Percentiles rank a stretch among this genome's conserved stretches.
phyloP scores from a whole-genome alignment of 2,329 filamentous ascomycete species.

The Neodidymelliopsis sp. region DNA sequence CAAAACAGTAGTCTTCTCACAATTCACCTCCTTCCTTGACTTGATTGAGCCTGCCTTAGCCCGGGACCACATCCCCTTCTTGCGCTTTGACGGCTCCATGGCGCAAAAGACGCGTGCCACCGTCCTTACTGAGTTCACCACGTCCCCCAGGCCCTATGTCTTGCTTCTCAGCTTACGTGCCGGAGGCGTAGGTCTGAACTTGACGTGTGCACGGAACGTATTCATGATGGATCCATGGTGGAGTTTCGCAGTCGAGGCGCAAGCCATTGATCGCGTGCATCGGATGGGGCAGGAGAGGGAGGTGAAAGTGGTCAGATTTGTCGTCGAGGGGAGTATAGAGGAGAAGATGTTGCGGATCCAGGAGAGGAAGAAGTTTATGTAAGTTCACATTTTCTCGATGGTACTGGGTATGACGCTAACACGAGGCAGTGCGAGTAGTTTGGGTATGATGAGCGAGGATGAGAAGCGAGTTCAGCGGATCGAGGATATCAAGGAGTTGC shows the following conservation, averaged over 20 bases:
- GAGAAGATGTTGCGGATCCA: conserved; percentile 94
- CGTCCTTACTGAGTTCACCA: conserved; percentile 75
- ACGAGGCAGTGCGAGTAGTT: conserved; percentile 77
- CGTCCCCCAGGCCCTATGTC: conserved; percentile 68
- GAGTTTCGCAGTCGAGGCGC: conserved; percentile 95
- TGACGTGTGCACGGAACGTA: conserved; percentile 87
- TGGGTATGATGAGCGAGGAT: conserved; percentile 94
- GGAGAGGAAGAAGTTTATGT: conserved; percentile 96
- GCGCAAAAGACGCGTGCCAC: conserved; percentile 82
- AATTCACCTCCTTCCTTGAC: conserved; percentile 95
- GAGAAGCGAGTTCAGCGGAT: conserved; percentile 90
- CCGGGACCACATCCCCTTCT: conserved; percentile 74
- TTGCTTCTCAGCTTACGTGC: conserved; percentile 86
- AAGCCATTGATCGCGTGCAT: conserved; percentile 97
- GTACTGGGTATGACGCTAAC: conserved; percentile 29
- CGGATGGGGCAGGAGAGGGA: conserved; percentile 92
- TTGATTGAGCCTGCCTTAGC: conserved; percentile 84
- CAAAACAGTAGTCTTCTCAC: conserved; percentile 94
- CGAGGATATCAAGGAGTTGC: conserved; percentile 90
- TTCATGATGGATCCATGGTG: conserved; percentile 99
- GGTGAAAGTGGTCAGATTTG: conserved; percentile 86
- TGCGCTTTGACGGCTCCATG: conserved; percentile 94
- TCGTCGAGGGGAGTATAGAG: conserved; percentile 90
- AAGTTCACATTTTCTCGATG: conserved; percentile 54
- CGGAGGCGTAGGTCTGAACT: conserved; percentile 90